Percentiles rank a stretch among this genome's conserved stretches.
Evolutionary conservation across 1,284 basidiomycete species (phyloP).

Genomic region (Puccinia coronata): DNA sequence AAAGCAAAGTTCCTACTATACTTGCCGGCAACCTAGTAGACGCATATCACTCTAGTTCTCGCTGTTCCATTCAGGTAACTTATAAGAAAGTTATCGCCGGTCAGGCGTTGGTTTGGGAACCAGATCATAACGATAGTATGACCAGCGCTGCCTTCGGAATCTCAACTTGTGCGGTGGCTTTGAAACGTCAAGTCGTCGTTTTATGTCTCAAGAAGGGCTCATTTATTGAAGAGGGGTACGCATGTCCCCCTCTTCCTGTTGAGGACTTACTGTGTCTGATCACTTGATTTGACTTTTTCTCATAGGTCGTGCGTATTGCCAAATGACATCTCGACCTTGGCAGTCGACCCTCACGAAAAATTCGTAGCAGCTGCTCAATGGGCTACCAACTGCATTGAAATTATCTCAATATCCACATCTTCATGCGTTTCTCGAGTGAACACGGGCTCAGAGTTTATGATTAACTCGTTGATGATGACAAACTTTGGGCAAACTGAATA

Average conservation of each 20-base stretch:
- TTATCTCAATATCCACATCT: conserved; percentile 8
- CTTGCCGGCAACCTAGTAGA: conserved; percentile 14
- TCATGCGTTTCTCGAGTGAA: not conserved
- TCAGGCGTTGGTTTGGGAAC: conserved; percentile 19
- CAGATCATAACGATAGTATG: not conserved
- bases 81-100: conserved; percentile 24
- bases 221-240: conserved; percentile 29
- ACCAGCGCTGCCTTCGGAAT: not conserved
- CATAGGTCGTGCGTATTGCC: conserved; percentile 20
- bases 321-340: conserved; percentile 37
- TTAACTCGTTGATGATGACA: conserved; percentile 28
- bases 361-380: conserved; percentile 36
- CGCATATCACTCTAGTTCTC: not conserved
- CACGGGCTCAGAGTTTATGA: conserved; percentile 20
- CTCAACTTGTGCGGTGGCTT: not conserved
- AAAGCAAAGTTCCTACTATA: conserved; percentile 19
- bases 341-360: conserved; percentile 23
- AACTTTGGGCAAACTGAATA: not conserved
- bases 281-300: not conserved
- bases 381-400: conserved; percentile 31
- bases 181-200: conserved; percentile 14
- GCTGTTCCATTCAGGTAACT: conserved; percentile 35
- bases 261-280: no score
- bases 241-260: not conserved
- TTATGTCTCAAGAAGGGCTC: conserved; percentile 9